Evolutionary conservation across 192 early-diverging fungal genomes (phyloP), one percentile per base, ranked within the genome.

Genomic region (Linderina pennispora): DNA sequence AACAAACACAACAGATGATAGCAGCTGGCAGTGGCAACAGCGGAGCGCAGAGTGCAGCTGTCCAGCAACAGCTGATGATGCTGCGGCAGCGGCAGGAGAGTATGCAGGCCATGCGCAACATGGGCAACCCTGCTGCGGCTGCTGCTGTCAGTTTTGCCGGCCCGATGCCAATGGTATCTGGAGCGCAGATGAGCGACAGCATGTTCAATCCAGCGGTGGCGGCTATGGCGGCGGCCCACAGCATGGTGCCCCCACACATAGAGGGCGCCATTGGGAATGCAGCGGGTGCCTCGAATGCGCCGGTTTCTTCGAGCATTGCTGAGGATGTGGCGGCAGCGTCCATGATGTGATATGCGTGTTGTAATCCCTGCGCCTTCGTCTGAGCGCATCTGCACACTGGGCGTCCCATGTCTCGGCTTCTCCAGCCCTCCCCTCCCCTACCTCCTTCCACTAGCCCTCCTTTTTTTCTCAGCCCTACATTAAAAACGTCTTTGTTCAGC

Each of bases 261-360:
- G 55, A 58, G 55, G n/a, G n/a, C n/a, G n/a, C n/a, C n/a, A 34
- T 23, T 23, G 43, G 45, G 23, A 24, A 40, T 9, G 26, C 42
- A 1, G 53, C 63, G 8, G 26, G 45, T 11, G 17, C 44, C 16
- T 49, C 37, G 0, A 39, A 50, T 40, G 23, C 10, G 4, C 43
- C 45, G 16, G 24, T 40, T 7, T 31, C 45, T 14, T 45, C 65
- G 2, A 70, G 37, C 48, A 46, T 58, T 42, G 66, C 66, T 11
- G 59, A 70, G 22, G 59, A 70, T 40, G 55, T 70, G 1, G 66
- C 59, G 1, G 37, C 59, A 8, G 59, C 59, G 36, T 58, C 66
- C 2, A 58, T 70, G 47, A 32, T 20, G 8, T 62, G 40, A 25
- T n/a, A n/a, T n/a, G n/a, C n/a, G n/a, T n/a, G n/a, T n/a, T n/a